Evolutionary conservation across 1,139 yeast species (phyloP), one percentile per base, ranked within the genome.

Genomic region (Scheffersomyces stambukii): DNA sequence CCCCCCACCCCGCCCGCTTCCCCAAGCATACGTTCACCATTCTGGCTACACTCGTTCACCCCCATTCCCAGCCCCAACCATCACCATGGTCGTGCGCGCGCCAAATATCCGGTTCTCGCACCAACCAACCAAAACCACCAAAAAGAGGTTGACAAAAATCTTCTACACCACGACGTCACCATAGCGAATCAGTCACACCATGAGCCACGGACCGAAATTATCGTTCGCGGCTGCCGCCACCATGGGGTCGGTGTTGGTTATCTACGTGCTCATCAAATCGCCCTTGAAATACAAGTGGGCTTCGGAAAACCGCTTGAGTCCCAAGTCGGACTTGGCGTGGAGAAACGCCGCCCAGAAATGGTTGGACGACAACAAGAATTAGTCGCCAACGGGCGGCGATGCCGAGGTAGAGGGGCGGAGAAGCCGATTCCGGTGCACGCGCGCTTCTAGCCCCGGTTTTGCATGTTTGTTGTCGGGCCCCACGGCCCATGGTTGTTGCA

Each of bases 281-380:
- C 74, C 74, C 14, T 52, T 61, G 42, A 67, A 67, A 42, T 61
- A 67, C 49, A 53, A 57, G 42, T 65, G 60, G 61, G 58, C 60
- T 27, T 46, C 57, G 26, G 71, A 65, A 40, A 64, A 57, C 48
- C 61, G 72, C 52, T 42, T 64, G 36, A 64, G 70, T 45, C 74
- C 74, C 23, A 67, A 67, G 50, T 70, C 73, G 24, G 74, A 67
- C 37, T 62, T 66, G 43, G 71, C 73, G n/a, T 67, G 71, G 70
- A 66, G 74, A 57, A 64, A 60, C 41, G 64, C 70, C 32, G 64
- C 73, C 25, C 62, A 63, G 36, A 59, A 62, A 42, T 67, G 74
- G 74, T 56, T 67, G 37, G 68, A 66, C 31, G 50, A 53, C 35
- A 50, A 57, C 28, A 29, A 30, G 16, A 29, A 9, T n/a, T n/a